Base-by-base conservation (phyloP, 2,329 filamentous ascomycete species). In the Trichoderma sp. region DNA sequence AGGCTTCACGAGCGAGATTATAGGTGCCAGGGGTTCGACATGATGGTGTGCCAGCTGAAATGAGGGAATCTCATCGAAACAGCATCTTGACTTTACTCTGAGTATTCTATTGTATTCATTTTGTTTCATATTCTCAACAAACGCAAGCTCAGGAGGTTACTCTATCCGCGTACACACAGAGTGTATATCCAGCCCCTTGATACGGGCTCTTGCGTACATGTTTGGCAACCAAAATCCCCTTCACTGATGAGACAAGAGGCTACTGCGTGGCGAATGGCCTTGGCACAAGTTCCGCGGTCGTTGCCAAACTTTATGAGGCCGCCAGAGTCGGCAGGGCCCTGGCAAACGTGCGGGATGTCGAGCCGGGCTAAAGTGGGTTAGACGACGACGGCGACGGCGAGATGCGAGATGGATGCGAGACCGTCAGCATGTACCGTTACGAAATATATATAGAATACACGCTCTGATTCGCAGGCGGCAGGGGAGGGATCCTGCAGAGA, bases 401-500 rank as follows among this genome's bases (percentile, higher is more conserved):
- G 61, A 46, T 54, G 68, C 68, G 68, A 55, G 55, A 55, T 54
- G 59, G 61, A 46, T 54, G 68, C 61, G 55, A 55, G 55, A 60
- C 61, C 54, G 68, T 66, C 68, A 52, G 69, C 60, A 43, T n/a
- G 28, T n/a, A 16, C 39, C 16, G 39, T n/a, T 8, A 43, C 24
- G 5, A 56, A 34, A 18, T 34, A 8, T 21, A 18, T 34, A 8
- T 18, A 18, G 39, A 21, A 70, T 71, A 72, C 68, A 71, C 67
- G 69, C 71, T 68, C 54, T 69, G 87, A 30, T 21, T 61, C 11
- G 6, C n/a, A 8, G 21, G 46, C 46, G 13, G 21, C 46, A 24
- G 32, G 32, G 10, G 34, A 55, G 24, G 24, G 28, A 21, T 11
- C 13, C 21, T n/a, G 24, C 39, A 51, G 24, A 21, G n/a, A 37